Evolutionary conservation across 2,329 filamentous ascomycete species (phyloP).

Genomic region (Pseudogymnoascus sp.): DNA sequence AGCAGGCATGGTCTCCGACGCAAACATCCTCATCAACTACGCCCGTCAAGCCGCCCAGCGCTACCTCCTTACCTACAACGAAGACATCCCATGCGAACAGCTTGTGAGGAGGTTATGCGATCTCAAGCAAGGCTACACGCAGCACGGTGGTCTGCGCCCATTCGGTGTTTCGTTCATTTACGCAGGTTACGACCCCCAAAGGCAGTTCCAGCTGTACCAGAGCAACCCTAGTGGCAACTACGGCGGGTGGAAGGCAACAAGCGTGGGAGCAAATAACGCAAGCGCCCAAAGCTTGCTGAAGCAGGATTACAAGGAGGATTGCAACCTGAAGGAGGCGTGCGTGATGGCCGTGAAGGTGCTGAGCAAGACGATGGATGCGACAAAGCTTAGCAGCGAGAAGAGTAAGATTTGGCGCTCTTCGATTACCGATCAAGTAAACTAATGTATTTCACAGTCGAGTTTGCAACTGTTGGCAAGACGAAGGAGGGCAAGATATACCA

Average conservation of each 20-base stretch:
- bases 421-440: slow-evolving; percentile 12
- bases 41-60: slow-evolving; percentile 93
- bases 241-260: slow-evolving; percentile 98
- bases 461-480: slow-evolving; percentile 94
- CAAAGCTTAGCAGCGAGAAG: slow-evolving; percentile 98
- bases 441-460: slow-evolving; percentile 64
- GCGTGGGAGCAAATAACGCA: slow-evolving; percentile 95
- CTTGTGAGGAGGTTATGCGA: slow-evolving; percentile 94
- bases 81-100: slow-evolving; percentile 99
- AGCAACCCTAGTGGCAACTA: slow-evolving; percentile 99
- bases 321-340: slow-evolving; percentile 90
- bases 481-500: slow-evolving; percentile 96
- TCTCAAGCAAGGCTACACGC: slow-evolving; percentile 97
- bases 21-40: slow-evolving; percentile 99
- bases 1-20: slow-evolving; percentile 97
- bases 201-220: slow-evolving; percentile 97
- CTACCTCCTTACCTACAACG: slow-evolving; percentile 98
- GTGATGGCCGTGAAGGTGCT: slow-evolving; percentile 96
- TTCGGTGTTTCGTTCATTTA: slow-evolving; percentile 99
- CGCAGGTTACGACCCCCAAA: slow-evolving; percentile 90
- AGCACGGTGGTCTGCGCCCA: slow-evolving; percentile 94
- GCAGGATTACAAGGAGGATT: slow-evolving; percentile 99
- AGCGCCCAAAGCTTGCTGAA: slow-evolving; percentile 95
- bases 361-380: slow-evolving; percentile 99
- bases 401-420: slow-evolving; percentile 52